Evolutionary conservation across 345 rosid genomes (phyloP), one percentile per base, ranked within the genome.

Genomic region (Jatropha curcas): DNA sequence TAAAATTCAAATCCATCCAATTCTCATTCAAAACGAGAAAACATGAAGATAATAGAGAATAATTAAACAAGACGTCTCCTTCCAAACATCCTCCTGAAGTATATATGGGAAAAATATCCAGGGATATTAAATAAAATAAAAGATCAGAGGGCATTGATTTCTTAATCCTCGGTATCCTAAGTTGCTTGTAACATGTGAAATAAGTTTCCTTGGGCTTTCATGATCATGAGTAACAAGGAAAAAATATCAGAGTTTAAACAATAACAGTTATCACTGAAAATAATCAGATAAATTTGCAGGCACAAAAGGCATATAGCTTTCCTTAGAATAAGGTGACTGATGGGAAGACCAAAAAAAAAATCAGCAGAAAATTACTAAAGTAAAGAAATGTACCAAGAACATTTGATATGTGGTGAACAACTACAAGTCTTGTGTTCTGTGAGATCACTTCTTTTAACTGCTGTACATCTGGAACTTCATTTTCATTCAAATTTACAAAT

Each of bases 331-430:
- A 45, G 52, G 37, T 7, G 60, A 73, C 16, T 4, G 39, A 57
- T 14, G 43, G 19, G 39, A 64, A 56, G 30, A 9, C 0, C 46
- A 22, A 1, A 48, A n/a, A 27, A 9, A 30, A 63, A 64, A 14
- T 24, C 7, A 48, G 53, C 53, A 55, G 33, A 55, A 56, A 9
- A n/a, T 30, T 37, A 67, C 19, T 13, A 14, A 31, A 34, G 22
- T 39, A 31, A 27, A 45, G 55, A 56, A 46, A 71, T 81, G 30
- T 85, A 95, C 98, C 98, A 24, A 95, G 96, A 77, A 87, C 80
- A 34, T 95, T 92, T 28, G 98, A 95, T 57, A 95, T 87, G 77
- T 95, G 99, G 75, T 95, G 98, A 80, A 85, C 83, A 60, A 84
- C 97, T 31, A 94, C 94, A 59, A 95, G 84, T 71, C 88, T 87